Evolutionary conservation across 805 yeast species (phyloP), one percentile per base, ranked within the genome.

Genomic region (Yamadazyma sp.): DNA sequence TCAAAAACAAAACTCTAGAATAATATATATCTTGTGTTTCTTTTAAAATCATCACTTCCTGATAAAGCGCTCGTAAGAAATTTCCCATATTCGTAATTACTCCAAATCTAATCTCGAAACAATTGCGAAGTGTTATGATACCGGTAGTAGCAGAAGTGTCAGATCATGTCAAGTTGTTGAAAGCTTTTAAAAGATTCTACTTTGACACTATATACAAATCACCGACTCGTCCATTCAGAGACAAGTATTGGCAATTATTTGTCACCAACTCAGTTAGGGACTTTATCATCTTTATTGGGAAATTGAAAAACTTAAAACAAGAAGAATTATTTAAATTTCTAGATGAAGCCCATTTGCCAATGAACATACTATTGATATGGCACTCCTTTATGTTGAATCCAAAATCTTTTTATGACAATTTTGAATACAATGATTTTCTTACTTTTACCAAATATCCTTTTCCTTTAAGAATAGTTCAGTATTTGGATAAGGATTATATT

Each of bases 311-410:
- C 6, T 18, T 3, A 12, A 17, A 20, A 5, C 16, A 23, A 18
- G 28, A 24, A 12, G 10, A 18, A 11, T 12, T 31, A 12, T 23
- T 23, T 12, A 23, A 7, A 7, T 23, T 23, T 12, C 12, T 23
- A 23, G 26, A 23, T 11, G 6, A 9, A 12, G 7, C 12, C 6
- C 12, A 6, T 6, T 9, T 23, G 8, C 55, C 56, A n/a, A 24
- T 50, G 12, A 53, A 50, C 38, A 38, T 52, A 11, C 12, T 50
- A 7, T 34, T 52, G 38, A 49, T 50, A 6, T 52, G 56, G 56
- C 53, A 52, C 39, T 28, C 50, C 10, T 48, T 50, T 35, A 25
- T 45, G 18, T 38, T 49, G 27, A 50, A 45, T 24, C 55, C 56
- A 7, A 36, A 35, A 27, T 17, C 47, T 14, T 42, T 29, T 27